phyloP scores from a whole-genome alignment of 257 asterid species.

The Solanum sejunctum region DNA sequence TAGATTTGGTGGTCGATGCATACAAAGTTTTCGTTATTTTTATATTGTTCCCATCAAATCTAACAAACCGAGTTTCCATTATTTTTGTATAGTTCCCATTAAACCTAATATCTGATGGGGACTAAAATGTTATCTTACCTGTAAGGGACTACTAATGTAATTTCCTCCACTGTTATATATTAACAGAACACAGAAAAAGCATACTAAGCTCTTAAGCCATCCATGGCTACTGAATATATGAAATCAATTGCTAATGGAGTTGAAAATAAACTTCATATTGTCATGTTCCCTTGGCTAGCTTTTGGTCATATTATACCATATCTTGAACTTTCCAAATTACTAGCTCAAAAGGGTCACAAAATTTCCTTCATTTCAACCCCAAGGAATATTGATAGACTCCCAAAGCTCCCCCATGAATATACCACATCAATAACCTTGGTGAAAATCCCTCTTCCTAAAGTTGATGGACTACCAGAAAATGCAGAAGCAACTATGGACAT shows the following conservation, averaged over 20 bases:
- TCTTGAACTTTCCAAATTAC: conserved; percentile 35
- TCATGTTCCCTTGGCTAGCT: conserved; percentile 58
- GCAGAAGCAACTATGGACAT: conserved; percentile 24
- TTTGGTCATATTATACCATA: conserved; percentile 53
- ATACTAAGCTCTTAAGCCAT: neutral
- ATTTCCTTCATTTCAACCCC: conserved; percentile 46
- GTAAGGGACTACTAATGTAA: neutral
- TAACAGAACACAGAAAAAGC: neutral
- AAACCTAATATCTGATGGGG: too few species aligned
- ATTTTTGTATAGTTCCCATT: too few species aligned
- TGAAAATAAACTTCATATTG: conserved; percentile 22
- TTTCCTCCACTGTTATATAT: neutral
- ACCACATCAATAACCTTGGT: conserved; percentile 15
- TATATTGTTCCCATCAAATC: too few species aligned
- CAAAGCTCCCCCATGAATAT: conserved; percentile 23
- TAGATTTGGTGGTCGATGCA: neutral
- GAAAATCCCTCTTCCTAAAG: conserved; percentile 25
- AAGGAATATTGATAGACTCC: conserved; percentile 52
- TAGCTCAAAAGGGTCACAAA: conserved; percentile 38
- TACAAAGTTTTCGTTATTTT: too few species aligned
- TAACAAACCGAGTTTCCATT: too few species aligned
- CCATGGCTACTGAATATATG: neutral
- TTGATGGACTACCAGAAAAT: conserved; percentile 5
- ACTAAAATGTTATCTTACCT: neutral
- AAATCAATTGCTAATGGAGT: neutral